A percentile compares a stretch with the other conserved stretches of the same genome.
phyloP scores from a whole-genome alignment of 495 filamentous ascomycete genomes.

The Trichoderma asperelloides region DNA sequence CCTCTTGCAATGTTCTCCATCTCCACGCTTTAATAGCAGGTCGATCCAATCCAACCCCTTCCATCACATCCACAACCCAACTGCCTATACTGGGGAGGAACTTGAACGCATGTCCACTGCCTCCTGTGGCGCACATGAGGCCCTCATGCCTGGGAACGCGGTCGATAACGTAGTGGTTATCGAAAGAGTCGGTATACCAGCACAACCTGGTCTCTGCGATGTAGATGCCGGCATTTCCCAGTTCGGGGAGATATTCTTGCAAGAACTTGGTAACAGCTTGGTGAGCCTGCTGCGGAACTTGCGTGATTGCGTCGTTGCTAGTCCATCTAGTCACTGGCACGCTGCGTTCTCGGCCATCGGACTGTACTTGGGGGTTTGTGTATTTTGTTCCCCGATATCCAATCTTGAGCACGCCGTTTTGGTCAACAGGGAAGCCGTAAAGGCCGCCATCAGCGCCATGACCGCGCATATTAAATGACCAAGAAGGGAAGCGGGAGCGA shows the following conservation, averaged over 20 bases:
- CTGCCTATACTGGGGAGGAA: constrained; percentile 73
- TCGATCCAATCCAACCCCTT: constrained; percentile 19
- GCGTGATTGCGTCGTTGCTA: constrained; percentile 3
- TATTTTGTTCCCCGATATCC: constrained; percentile 38
- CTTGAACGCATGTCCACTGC: constrained; percentile 71
- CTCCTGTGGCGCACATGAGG: constrained; percentile 66
- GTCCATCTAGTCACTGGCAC: constrained; percentile 28
- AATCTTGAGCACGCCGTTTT: constrained; percentile 33
- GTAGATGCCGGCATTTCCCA: constrained; percentile 16
- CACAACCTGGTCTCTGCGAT: constrained; percentile 52
- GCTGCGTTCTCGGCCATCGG: constrained; percentile 24
- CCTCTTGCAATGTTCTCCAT: constrained; percentile 14
- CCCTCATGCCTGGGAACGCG: constrained; percentile 52
- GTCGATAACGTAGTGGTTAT: constrained; percentile 57
- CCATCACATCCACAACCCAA: constrained; percentile 48
- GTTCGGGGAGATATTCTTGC: constrained; percentile 26
- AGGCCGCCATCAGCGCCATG: constrained; percentile 24
- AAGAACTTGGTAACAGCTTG: constrained; percentile 25
- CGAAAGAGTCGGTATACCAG: constrained; percentile 61
- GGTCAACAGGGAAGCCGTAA: constrained; percentile 32
- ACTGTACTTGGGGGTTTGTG: constrained; percentile 14
- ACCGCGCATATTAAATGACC: constrained; percentile 23
- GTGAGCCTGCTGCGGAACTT: constrained; percentile 14
- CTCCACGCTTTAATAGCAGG: constrained; percentile 25
- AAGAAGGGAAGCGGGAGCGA: constrained; percentile 24